phyloP scores from a whole-genome alignment of 345 rosid species.

The Turritis glabra region DNA sequence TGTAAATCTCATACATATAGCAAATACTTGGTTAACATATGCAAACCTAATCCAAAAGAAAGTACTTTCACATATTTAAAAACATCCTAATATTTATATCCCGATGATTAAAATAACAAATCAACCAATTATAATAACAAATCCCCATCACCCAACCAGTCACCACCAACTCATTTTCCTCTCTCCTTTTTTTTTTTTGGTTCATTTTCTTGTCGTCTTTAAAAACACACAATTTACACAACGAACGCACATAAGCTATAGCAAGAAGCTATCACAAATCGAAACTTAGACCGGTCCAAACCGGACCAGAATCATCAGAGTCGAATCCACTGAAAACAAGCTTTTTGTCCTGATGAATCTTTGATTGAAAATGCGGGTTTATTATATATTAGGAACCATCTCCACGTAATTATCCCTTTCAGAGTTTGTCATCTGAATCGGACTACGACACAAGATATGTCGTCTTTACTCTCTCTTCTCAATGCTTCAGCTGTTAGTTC shows the following conservation, averaged over 20 bases:
- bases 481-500: conserved; percentile 68
- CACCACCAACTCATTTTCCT: conserved; percentile 24
- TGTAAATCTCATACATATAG: conserved; percentile 12
- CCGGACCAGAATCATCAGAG: conserved; percentile 5
- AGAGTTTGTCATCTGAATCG: conserved; percentile 57
- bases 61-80: conserved; percentile 7
- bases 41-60: conserved; percentile 23
- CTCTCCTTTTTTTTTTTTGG: neutral
- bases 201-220: conserved; percentile 19
- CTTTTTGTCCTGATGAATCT: conserved; percentile 34
- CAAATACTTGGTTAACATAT: conserved; percentile 3
- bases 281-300: conserved; percentile 26
- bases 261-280: conserved; percentile 21
- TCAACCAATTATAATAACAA: conserved; percentile 36
- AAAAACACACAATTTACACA: conserved; percentile 38
- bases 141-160: conserved; percentile 14
- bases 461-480: conserved; percentile 72
- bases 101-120: conserved; percentile 36
- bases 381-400: conserved; percentile 29
- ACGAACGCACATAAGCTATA: conserved; percentile 30
- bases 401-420: neutral
- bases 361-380: conserved; percentile 30
- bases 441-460: conserved; percentile 77
- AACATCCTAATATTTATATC: conserved; percentile 29
- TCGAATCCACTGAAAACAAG: conserved; percentile 26